Percentiles rank a stretch among this genome's conserved stretches.
These are phyloP conservation scores for Fusarium hainanense DNA, from an alignment of 2,329 filamentous ascomycete genomes.

Conservation along the genomic window DNA sequence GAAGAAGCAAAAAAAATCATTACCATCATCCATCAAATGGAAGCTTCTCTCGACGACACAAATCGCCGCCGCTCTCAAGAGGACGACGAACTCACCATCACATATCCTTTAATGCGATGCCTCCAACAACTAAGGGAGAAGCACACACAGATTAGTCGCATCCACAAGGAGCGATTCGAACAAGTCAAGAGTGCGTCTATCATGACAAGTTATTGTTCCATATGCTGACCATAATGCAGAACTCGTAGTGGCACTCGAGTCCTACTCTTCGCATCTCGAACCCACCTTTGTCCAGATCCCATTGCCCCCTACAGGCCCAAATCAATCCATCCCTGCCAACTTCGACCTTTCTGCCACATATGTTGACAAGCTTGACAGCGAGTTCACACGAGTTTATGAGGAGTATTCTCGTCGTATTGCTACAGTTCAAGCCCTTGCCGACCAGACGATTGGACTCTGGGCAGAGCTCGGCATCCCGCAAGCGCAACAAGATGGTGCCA, in stretches of 20 bases:
- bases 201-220: not conserved
- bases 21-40: constrained; percentile 91
- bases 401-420: constrained; percentile 89
- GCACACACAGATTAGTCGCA: constrained; percentile 79
- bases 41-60: constrained; percentile 84
- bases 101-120: constrained; percentile 84
- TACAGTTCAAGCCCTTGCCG: constrained; percentile 77
- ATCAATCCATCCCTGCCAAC: constrained; percentile 79
- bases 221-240: constrained; percentile 62
- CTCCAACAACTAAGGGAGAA: constrained; percentile 86
- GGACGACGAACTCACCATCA: constrained; percentile 77
- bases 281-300: constrained; percentile 85
- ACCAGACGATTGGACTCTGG: constrained; percentile 94
- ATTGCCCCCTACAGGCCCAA: constrained; percentile 83
- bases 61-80: constrained; percentile 73
- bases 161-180: constrained; percentile 92
- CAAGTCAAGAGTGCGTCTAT: constrained; percentile 84
- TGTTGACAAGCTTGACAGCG: constrained; percentile 84
- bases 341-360: constrained; percentile 96
- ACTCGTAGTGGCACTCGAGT: constrained; percentile 91
- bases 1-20: constrained; percentile 90
- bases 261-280: constrained; percentile 96
- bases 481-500: constrained; percentile 86
- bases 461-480: constrained; percentile 94
- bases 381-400: constrained; percentile 95